These are phyloP conservation scores for Melaleuca alternifolia DNA, from an alignment of 345 rosid genomes.

Conservation along the genomic window DNA sequence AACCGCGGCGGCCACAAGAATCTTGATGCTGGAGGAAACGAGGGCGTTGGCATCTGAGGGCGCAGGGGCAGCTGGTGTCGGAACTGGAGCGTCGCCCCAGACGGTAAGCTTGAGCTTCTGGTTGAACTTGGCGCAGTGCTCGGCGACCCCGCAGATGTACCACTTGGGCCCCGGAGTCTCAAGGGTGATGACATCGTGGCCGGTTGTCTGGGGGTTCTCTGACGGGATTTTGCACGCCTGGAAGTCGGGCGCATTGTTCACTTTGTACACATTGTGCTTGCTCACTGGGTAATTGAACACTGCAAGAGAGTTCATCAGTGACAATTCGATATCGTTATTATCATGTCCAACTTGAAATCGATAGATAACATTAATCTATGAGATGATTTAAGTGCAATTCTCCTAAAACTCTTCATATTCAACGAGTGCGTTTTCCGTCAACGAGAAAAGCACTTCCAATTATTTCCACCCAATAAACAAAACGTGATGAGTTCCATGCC, in stretches of 20 bases:
- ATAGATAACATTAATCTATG: not conserved
- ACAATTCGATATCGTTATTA: not conserved
- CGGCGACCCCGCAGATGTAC: slow-evolving; percentile 28
- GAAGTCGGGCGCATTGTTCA: slow-evolving; percentile 15
- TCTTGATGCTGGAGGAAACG: not conserved
- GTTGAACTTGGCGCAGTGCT: slow-evolving; percentile 12
- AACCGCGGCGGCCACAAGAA: not conserved
- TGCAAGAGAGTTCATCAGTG: not conserved
- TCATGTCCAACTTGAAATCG: not conserved
- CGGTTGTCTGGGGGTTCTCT: not conserved
- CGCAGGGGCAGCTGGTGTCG: not conserved
- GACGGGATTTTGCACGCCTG: slow-evolving; percentile 9
- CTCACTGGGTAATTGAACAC: slow-evolving; percentile 17
- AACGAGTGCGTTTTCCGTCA: not conserved
- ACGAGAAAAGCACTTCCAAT: not conserved
- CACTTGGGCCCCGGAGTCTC: slow-evolving; percentile 20
- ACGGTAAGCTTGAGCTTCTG: slow-evolving; percentile 28
- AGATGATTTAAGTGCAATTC: not conserved
- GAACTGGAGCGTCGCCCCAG: not conserved
- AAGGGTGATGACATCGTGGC: slow-evolving; percentile 27
- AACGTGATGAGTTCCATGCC: not conserved
- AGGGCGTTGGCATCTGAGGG: not conserved
- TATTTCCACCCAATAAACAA: not conserved
- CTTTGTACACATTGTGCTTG: slow-evolving; percentile 24
- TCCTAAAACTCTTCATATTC: not conserved